Conservation (phyloP, 768 basidiomycete genomes). For the Tricholoma saponaceum region DNA sequence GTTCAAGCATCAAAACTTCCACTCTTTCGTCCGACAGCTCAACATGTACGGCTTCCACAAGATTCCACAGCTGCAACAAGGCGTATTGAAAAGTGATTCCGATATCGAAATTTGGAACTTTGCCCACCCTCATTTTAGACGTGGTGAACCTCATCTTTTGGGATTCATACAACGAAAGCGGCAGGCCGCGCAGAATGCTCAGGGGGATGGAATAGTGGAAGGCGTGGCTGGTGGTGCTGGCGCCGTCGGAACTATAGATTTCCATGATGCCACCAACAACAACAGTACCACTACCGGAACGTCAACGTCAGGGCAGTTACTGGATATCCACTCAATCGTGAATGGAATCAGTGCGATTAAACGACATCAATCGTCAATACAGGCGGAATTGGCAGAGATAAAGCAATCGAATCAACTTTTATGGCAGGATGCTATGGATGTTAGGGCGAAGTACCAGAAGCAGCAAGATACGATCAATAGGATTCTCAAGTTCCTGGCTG, state of each 20-base stretch:
- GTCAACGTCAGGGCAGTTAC: constrained; percentile 39
- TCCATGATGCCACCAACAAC: constrained; percentile 19
- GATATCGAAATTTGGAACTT: constrained; percentile 91
- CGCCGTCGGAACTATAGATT: constrained; percentile 15
- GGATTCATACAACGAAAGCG: constrained; percentile 89
- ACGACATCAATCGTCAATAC: constrained; percentile 90
- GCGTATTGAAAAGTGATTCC: constrained; percentile 79
- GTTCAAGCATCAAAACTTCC: constrained; percentile 98
- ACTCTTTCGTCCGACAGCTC: constrained; percentile 86
- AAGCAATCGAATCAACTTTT: constrained; percentile 83
- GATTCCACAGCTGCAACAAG: constrained; percentile 94
- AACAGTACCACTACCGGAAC: constrained; percentile 10
- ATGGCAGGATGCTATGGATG: constrained; percentile 88
- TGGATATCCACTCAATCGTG: constrained; percentile 78
- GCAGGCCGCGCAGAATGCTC: constrained; percentile 38
- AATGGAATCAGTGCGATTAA: constrained; percentile 84
- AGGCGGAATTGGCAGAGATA: constrained; percentile 81
- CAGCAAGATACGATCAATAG: constrained; percentile 96
- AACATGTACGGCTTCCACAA: constrained; percentile 98
- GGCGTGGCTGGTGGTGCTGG: background rate
- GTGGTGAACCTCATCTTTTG: constrained; percentile 87
- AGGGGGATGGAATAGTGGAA: constrained; percentile 26
- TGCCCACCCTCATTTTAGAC: constrained; percentile 83
- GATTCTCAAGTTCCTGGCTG: constrained; percentile 92
- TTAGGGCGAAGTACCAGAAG: constrained; percentile 79